Evolutionary conservation across 768 basidiomycete genomes (phyloP), one percentile per base, ranked within the genome.

Genomic region (Leccinum olivaceopallidum): DNA sequence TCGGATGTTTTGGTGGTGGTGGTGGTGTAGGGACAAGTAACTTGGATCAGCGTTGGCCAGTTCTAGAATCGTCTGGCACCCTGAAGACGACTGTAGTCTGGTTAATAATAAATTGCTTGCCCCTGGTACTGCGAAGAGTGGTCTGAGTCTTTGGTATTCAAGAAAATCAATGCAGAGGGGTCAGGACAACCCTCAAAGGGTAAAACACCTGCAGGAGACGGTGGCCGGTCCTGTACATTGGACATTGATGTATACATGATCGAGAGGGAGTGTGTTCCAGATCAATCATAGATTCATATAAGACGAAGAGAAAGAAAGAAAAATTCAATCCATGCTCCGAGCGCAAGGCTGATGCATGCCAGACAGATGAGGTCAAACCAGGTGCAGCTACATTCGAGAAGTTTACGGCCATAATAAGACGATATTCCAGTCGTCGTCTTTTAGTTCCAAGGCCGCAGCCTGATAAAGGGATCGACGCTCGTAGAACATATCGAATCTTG

Each of bases 1-100:
- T 59, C 18, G 61, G 59, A 55, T 66, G 66, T 28, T 53, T 56
- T 22, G 32, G 58, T 60, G 37, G 57, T 63, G 18, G 60, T 50
- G 34, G 30, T 49, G 26, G 54, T 55, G 5, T 55, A 24, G 57
- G 61, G 64, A 62, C 22, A 47, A 62, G 55, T 48, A 61, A 42
- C 50, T 18, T 51, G 47, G 56, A 49, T 56, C 55, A 50, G 32
- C 18, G 56, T 63, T 14, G 18, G 34, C 53, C 48, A 49, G 55
- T 28, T 32, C 49, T 44, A 44, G n/a, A 44, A 57, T 60, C 56
- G 65, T 26, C 48, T 44, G 55, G 37, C 55, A 44, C 28, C 51
- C 44, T 61, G 64, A 53, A 14, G 59, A 59, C 53, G 55, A 48
- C 61, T 61, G n/a, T 30, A 20, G 32, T 55, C 53, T 16, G 49